Base-by-base conservation (phyloP, 2,329 filamentous ascomycete species). In the Neurospora sp. region DNA sequence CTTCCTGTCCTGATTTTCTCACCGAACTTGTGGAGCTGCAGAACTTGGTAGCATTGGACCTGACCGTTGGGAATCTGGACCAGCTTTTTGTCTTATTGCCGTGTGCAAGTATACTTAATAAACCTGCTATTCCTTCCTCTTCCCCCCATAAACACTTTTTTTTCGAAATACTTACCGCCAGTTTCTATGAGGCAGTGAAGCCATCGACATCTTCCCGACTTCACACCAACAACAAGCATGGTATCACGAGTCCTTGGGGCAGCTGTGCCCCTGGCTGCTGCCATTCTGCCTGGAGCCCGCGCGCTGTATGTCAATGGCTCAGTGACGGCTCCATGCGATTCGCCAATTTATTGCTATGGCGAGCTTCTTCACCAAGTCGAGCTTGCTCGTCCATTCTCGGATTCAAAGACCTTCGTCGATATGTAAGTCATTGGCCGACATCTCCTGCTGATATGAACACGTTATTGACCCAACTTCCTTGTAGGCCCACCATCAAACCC, bases 341-440 rank as follows among this genome's bases (percentile, higher is more conserved):
- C 89, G 9, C 85, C 87, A 17, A 82, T 91, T 23, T 91, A 91
- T 79, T 91, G 89, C 76, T 84, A 88, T 73, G 89, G 89, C 67
- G 86, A 90, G 0, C 82, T 91, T 13, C 82, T 91, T 2, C 82
- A 84, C 71, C 82, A 87, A 72, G 85, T 91, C 67, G 84, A 91
- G 79, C 81, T 91, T 10, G 89, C 89, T 2, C 81, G 81, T 33
- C 89, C 89, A 0, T 91, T 91, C 73, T 79, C 82, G 15, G 89
- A 91, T 79, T 91, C 88, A 71, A 91, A 91, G 82, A 90, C 88
- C 0, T 91, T 90, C 76, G 89, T 91, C 62, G 89, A 91, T 76
- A 87, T 90, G 86, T 88, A 80, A 80, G 82, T 79, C 33, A 68
- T 17, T 68, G 52, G 23, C 67, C 70, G 33, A 69, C 69, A 67